phyloP scores from a whole-genome alignment of 805 yeast species.

The Zygosaccharomyces gambellarensis region DNA sequence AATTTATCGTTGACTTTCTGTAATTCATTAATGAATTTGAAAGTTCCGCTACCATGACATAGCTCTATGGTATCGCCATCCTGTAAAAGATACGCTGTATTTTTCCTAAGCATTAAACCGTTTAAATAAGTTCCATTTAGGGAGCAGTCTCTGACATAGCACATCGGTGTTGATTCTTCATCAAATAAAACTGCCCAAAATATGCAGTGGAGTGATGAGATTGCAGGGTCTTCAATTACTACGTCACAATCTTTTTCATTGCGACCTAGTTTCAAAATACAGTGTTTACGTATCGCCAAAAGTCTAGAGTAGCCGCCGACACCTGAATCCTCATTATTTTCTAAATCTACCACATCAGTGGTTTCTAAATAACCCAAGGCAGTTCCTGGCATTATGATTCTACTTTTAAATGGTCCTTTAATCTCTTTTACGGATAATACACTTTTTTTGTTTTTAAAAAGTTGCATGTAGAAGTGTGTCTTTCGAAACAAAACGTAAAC shows the following conservation, averaged over 20 bases:
- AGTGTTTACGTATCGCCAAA: conserved; percentile 26
- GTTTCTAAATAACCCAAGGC: conserved; percentile 23
- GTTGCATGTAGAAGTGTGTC: background rate
- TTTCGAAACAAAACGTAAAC: background rate
- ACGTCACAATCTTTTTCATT: conserved; percentile 32
- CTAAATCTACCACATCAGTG: conserved; percentile 7
- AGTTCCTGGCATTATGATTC: conserved; percentile 3
- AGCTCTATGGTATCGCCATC: conserved; percentile 40
- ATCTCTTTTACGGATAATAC: background rate
- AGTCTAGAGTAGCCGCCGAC: conserved; percentile 13
- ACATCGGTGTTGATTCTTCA: conserved; percentile 41
- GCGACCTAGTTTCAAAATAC: conserved; percentile 44
- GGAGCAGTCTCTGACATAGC: conserved; percentile 48
- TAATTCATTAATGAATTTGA: conserved; percentile 7
- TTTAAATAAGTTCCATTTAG: conserved; percentile 49
- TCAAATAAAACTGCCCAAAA: conserved; percentile 51
- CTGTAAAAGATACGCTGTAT: conserved; percentile 34
- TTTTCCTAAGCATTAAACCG: conserved; percentile 30
- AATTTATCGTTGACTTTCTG: conserved; percentile 11
- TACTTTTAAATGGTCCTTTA: background rate
- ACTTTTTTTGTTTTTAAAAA: background rate
- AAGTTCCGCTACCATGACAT: conserved; percentile 17
- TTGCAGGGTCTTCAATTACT: conserved; percentile 34
- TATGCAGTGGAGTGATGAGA: conserved; percentile 46
- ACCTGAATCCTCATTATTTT: conserved; percentile 1